Percentiles rank a stretch among this genome's conserved stretches.
phyloP scores from a whole-genome alignment of 2,329 filamentous ascomycete species.

The Coniochaeta pulveracea region DNA sequence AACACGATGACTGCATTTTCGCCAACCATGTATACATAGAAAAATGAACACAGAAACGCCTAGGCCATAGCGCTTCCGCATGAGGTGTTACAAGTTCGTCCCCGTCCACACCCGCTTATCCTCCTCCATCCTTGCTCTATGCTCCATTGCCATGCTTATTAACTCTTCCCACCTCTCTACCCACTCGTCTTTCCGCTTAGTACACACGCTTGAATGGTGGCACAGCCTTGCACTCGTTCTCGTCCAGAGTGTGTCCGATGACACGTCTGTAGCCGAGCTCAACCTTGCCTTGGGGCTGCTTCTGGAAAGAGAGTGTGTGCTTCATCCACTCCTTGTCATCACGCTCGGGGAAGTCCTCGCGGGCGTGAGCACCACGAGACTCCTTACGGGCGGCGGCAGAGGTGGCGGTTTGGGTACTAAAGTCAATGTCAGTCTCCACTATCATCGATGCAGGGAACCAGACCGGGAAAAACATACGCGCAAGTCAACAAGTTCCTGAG shows the following conservation, averaged over 20 bases:
- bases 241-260: constrained; percentile 73
- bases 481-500: constrained; percentile 91
- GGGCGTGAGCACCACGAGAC: constrained; percentile 91
- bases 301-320: constrained; percentile 95
- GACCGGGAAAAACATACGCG: constrained; percentile 57
- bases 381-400: constrained; percentile 92
- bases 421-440: constrained; percentile 10
- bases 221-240: constrained; percentile 91
- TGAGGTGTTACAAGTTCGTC: too few species aligned
- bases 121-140: too few species aligned
- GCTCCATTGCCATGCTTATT: too few species aligned
- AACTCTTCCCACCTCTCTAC: background rate
- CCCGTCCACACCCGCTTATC: too few species aligned
- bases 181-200: constrained; percentile 29
- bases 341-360: constrained; percentile 92
- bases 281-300: constrained; percentile 76
- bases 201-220: constrained; percentile 94
- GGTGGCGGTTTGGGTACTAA: constrained; percentile 77
- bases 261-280: constrained; percentile 82
- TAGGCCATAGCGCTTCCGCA: too few species aligned
- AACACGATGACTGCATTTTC: too few species aligned
- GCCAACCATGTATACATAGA: too few species aligned
- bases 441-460: background rate
- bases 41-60: too few species aligned
- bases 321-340: constrained; percentile 99